Conservation (phyloP, 2,329 filamentous ascomycete genomes). For the Grosmannia serpens region DNA sequence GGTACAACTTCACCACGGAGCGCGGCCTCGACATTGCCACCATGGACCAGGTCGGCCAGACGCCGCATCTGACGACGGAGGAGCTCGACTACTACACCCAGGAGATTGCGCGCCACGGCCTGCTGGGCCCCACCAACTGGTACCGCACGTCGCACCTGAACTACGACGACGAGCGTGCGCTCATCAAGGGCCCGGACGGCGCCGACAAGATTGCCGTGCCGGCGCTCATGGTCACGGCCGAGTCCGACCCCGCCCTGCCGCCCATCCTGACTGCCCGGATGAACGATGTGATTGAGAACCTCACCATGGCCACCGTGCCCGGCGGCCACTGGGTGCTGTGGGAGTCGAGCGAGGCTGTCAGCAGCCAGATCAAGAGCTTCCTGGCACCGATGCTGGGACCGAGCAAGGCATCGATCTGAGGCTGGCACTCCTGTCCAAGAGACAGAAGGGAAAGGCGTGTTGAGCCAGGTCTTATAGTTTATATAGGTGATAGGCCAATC, state of each 20-base stretch:
- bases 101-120: slow-evolving; percentile 58
- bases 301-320: slow-evolving; percentile 55
- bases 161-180: slow-evolving; percentile 58
- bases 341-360: slow-evolving; percentile 60
- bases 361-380: slow-evolving; percentile 57
- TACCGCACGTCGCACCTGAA: slow-evolving; percentile 68
- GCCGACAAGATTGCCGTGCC: slow-evolving; percentile 44
- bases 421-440: too few relatives aligned
- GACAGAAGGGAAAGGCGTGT: too few relatives aligned
- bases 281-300: slow-evolving; percentile 51
- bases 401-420: slow-evolving; percentile 25
- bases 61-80: slow-evolving; percentile 50
- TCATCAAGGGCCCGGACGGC: slow-evolving; percentile 40
- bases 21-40: slow-evolving; percentile 55
- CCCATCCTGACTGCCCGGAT: slow-evolving; percentile 61
- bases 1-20: slow-evolving; percentile 41
- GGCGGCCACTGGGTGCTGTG: slow-evolving; percentile 74
- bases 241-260: slow-evolving; percentile 59
- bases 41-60: slow-evolving; percentile 43
- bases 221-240: slow-evolving; percentile 63
- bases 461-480: too few relatives aligned
- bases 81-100: slow-evolving; percentile 68
- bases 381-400: slow-evolving; percentile 38
- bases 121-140: slow-evolving; percentile 79
- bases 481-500: too few relatives aligned